phyloP scores from a whole-genome alignment of 306 rosid species.

The Herpetospermum pedunculosum region DNA sequence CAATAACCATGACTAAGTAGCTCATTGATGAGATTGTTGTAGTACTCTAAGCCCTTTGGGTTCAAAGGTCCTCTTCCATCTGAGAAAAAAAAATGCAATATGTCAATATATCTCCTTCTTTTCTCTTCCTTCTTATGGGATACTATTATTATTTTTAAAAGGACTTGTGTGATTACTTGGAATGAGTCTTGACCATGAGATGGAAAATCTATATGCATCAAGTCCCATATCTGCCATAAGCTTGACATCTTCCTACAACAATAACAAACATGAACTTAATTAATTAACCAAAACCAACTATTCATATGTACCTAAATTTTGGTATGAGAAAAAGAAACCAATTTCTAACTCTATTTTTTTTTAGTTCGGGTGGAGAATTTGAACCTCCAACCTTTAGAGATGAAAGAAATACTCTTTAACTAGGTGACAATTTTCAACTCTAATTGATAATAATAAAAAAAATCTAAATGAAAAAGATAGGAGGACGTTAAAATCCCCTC shows the following conservation, averaged over 20 bases:
- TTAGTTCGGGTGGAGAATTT: too few species aligned
- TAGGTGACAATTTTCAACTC: background rate
- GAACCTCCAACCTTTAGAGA: too few species aligned
- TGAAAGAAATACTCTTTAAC: too few species aligned
- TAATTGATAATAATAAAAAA: background rate
- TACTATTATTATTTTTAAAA: background rate
- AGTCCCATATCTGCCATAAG: constrained; percentile 65
- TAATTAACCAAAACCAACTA: background rate
- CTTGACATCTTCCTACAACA: constrained; percentile 61
- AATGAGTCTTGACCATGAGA: constrained; percentile 73
- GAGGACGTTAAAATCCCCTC: background rate
- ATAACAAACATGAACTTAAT: background rate
- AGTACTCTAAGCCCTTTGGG: constrained; percentile 54
- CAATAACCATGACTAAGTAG: constrained; percentile 37
- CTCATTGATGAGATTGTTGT: constrained; percentile 63
- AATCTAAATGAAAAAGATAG: background rate
- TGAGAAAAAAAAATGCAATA: background rate
- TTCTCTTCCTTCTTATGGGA: background rate
- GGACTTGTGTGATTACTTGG: constrained; percentile 32
- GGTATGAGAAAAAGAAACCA: too few species aligned
- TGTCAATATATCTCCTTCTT: background rate
- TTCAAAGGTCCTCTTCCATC: constrained; percentile 66
- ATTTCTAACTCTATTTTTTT: too few species aligned
- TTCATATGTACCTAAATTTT: background rate
- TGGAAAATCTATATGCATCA: constrained; percentile 72